Evolutionary conservation across 768 basidiomycete species (phyloP).

Genomic region (Termitomyces sp.): DNA sequence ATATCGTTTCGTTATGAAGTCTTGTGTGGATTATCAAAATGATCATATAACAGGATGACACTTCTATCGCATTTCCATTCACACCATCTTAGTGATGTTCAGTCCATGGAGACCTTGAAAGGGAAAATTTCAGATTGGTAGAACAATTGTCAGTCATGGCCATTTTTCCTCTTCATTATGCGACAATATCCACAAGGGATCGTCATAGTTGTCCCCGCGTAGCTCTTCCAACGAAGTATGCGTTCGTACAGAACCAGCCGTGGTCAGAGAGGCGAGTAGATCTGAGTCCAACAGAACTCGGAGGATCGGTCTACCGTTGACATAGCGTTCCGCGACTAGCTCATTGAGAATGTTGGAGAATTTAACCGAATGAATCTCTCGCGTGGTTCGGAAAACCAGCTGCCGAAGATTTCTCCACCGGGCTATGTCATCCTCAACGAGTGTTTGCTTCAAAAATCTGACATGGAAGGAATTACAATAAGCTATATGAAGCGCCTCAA

Average conservation of each 20-base stretch:
- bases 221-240: constrained; percentile 14
- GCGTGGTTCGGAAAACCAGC: constrained; percentile 22
- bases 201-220: constrained; percentile 18
- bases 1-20: not conserved
- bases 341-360: constrained; percentile 13
- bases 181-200: constrained; percentile 25
- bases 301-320: constrained; percentile 13
- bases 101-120: too few relatives aligned
- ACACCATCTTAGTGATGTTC: too few relatives aligned
- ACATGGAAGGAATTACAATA: constrained; percentile 18
- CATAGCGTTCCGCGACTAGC: constrained; percentile 14
- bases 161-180: constrained; percentile 7
- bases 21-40: not conserved
- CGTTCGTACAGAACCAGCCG: constrained; percentile 1
- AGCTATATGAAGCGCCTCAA: constrained; percentile 25
- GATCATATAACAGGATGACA: not conserved
- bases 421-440: constrained; percentile 10
- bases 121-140: too few relatives aligned
- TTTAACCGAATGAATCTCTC: constrained; percentile 16
- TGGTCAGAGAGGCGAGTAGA: constrained; percentile 11
- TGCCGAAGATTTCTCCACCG: constrained; percentile 19
- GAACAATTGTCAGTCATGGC: not conserved
- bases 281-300: constrained; percentile 25
- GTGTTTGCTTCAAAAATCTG: constrained; percentile 13
- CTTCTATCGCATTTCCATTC: not conserved